Base-by-base conservation (phyloP, 1,139 yeast genomes). In the Debaryomycetaceae sp. region DNA sequence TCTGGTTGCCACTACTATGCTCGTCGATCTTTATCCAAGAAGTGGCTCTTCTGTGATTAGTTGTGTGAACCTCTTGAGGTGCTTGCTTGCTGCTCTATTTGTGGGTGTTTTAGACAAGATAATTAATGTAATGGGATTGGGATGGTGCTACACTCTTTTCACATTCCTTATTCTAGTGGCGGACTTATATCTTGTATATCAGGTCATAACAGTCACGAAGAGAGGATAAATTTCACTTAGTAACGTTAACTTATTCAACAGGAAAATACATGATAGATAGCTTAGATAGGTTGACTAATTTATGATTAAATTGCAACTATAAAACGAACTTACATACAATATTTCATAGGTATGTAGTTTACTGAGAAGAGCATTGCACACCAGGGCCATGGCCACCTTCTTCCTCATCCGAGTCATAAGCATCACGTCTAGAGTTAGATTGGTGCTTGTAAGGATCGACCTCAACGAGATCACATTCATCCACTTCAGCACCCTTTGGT, bases 361-460 rank as follows among this genome's bases (percentile, higher is more conserved):
- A 85, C 71, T 85, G 94, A 56, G 88, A 82, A 52, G 91, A 91
- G 80, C 94, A 85, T 75, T 85, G 94, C 48, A 85, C 94, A 65
- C 91, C 91, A 49, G 83, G 86, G 45, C 80, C 83, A 44, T 63
- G 68, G 42, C 59, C 67, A 36, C 76, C 84, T 44, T 79, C 88
- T 50, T 82, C 88, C 31, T 79, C 86, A 38, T 79, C 85, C 9
- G 79, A 78, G 45, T 81, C 86, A 45, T 82, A 79, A 46, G 81
- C 81, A 55, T 72, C 75, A 55, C 75, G 71, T 54, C 70, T 66
- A 38, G 67, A 57, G 36, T 59, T 53, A 41, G 70, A 56, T 50
- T 75, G 75, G 57, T 83, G 86, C 65, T 74, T 81, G 55, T 67
- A 52, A 42, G 84, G 81, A 57, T 81, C 86, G 47, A 74, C 78